phyloP scores from a whole-genome alignment of 345 rosid species.

The Gossypium herbaceum region DNA sequence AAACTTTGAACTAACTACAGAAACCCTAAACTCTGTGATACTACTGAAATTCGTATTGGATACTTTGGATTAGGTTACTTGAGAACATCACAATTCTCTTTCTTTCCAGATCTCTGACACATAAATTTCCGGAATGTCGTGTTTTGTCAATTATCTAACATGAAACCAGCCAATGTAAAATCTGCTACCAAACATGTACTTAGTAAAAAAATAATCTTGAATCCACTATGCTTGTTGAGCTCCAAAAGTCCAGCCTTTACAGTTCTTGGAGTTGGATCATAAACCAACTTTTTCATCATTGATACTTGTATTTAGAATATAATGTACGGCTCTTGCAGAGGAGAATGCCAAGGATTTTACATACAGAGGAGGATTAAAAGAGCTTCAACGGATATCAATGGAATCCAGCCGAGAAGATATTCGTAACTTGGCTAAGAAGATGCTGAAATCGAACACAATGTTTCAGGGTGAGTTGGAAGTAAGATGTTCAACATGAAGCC shows the following conservation, averaged over 20 bases:
- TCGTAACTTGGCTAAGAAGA: slow-evolving; percentile 79
- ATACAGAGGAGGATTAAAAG: slow-evolving; percentile 52
- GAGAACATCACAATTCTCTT: not conserved
- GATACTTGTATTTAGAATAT: not conserved
- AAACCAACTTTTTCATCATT: not conserved
- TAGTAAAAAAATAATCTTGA: not conserved
- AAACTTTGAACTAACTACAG: not conserved
- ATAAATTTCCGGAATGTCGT: not conserved
- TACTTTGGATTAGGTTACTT: not conserved
- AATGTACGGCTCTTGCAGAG: slow-evolving; percentile 40
- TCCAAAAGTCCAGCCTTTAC: not conserved
- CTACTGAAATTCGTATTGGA: not conserved
- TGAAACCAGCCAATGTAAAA: not conserved
- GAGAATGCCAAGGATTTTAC: slow-evolving; percentile 63
- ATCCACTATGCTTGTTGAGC: not conserved
- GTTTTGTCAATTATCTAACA: not conserved
- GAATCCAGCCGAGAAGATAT: slow-evolving; percentile 91
- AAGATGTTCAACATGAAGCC: not conserved
- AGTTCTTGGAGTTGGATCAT: not conserved
- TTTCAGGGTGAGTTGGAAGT: slow-evolving; percentile 26
- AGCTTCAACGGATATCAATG: slow-evolving; percentile 55
- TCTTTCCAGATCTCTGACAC: not conserved
- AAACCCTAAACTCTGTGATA: not conserved
- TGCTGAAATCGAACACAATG: slow-evolving; percentile 46
- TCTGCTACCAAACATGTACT: not conserved